A percentile compares a stretch with the other conserved stretches of the same genome.
These are phyloP conservation scores for Cucumis melo DNA, from an alignment of 306 rosid genomes.

Conservation along the genomic window DNA sequence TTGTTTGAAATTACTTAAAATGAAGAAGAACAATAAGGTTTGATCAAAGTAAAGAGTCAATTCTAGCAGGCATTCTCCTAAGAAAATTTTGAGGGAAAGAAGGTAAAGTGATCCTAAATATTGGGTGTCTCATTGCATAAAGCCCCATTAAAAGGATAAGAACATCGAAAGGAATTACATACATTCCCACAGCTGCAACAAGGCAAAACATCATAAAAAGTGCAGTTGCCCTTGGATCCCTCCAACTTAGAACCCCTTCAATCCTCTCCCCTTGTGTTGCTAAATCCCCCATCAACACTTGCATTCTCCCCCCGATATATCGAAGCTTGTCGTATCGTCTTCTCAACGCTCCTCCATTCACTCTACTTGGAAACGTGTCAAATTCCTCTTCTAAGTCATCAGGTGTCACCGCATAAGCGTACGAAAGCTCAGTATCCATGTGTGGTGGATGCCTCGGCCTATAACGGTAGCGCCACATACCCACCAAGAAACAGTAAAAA, in stretches of 20 bases:
- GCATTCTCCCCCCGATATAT: slow-evolving; percentile 20
- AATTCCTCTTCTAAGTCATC: slow-evolving; percentile 44
- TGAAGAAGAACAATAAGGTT: too few relatives aligned
- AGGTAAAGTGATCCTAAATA: slow-evolving; percentile 15
- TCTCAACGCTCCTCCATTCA: slow-evolving; percentile 9
- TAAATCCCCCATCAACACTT: slow-evolving; percentile 23
- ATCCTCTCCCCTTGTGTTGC: slow-evolving; percentile 45
- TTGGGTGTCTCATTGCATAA: slow-evolving; percentile 28
- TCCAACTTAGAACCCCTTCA: slow-evolving; percentile 29
- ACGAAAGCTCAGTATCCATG: slow-evolving; percentile 26
- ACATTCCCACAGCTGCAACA: slow-evolving; percentile 14
- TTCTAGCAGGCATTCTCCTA: slow-evolving; percentile 45
- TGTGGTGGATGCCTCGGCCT: slow-evolving; percentile 39
- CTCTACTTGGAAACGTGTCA: slow-evolving; percentile 23
- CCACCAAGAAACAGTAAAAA: not conserved
- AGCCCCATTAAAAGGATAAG: not conserved
- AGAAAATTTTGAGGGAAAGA: slow-evolving; percentile 27
- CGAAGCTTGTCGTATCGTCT: slow-evolving; percentile 33
- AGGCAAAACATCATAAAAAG: slow-evolving; percentile 26
- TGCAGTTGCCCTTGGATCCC: slow-evolving; percentile 37
- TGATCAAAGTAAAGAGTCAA: slow-evolving; percentile 21
- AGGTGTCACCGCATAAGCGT: slow-evolving; percentile 12
- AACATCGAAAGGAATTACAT: slow-evolving; percentile 3
- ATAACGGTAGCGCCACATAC: slow-evolving; percentile 5
- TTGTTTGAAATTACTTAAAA: too few relatives aligned